Evolutionary conservation across 2,329 filamentous ascomycete genomes (phyloP).

Genomic region (Ceratocystis colombiana): DNA sequence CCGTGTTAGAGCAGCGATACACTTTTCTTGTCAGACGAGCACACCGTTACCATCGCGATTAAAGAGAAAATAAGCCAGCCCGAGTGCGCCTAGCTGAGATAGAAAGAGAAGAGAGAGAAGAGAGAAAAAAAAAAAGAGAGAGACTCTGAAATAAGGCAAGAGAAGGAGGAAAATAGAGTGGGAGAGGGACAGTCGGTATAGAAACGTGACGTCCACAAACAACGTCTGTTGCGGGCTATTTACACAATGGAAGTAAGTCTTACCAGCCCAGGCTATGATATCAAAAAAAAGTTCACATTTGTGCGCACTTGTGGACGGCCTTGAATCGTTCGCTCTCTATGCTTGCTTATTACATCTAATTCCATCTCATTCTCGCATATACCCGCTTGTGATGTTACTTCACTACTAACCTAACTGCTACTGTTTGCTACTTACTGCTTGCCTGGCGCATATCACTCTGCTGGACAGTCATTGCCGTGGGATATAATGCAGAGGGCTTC

Average conservation of each 20-base stretch:
- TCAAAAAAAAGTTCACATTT: background rate
- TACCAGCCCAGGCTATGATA: background rate
- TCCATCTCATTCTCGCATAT: constrained; percentile 2
- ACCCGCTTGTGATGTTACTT: background rate
- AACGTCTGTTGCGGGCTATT: background rate
- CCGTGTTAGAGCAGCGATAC: background rate
- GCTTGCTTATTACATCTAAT: background rate
- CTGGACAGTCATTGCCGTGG: background rate
- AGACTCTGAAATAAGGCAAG: too few relatives aligned
- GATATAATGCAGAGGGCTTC: background rate
- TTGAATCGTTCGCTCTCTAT: background rate
- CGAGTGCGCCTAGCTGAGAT: too few relatives aligned
- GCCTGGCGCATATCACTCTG: background rate
- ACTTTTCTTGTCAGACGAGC: background rate
- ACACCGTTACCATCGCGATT: background rate
- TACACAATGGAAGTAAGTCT: constrained; percentile 11
- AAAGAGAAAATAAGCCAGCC: background rate
- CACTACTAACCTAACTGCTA: background rate
- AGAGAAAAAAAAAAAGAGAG: too few relatives aligned
- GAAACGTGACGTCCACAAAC: background rate
- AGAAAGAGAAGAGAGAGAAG: too few relatives aligned
- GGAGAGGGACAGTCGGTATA: background rate
- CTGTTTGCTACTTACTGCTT: background rate
- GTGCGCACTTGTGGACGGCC: background rate
- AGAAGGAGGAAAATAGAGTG: too few relatives aligned